These are phyloP conservation scores for Botryotinia narcissicola DNA, from an alignment of 2,329 filamentous ascomycete genomes.

Conservation along the genomic window DNA sequence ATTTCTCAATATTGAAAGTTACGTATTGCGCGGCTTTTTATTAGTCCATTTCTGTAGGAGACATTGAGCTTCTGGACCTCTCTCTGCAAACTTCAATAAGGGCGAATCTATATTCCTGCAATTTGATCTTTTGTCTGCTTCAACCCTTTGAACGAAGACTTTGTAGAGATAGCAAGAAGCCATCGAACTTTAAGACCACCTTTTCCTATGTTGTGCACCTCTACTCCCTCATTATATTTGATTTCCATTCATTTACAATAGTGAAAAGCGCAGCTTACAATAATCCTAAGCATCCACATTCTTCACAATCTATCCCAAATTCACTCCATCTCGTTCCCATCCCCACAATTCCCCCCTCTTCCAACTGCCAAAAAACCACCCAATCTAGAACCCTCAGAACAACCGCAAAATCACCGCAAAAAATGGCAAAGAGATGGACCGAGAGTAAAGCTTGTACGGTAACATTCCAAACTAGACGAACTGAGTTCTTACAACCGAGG, in stretches of 20 bases:
- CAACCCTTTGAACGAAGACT: too few species aligned
- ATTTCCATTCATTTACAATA: too few species aligned
- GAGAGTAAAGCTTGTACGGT: not conserved
- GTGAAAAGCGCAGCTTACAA: too few species aligned
- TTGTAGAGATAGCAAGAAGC: too few species aligned
- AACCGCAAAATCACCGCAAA: not conserved
- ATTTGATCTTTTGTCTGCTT: too few species aligned
- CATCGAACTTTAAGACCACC: too few species aligned
- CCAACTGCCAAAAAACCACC: not conserved
- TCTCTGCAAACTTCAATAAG: not conserved
- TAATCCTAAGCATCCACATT: not conserved
- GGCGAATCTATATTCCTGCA: not conserved
- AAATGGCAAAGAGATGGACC: not conserved
- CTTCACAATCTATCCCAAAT: not conserved
- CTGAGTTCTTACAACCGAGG: conserved; percentile 5
- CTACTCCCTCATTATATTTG: too few species aligned
- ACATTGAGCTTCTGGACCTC: not conserved
- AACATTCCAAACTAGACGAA: conserved; percentile 3
- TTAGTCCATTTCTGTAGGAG: not conserved
- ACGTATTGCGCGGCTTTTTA: not conserved
- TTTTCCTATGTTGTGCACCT: too few species aligned
- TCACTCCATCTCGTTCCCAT: not conserved
- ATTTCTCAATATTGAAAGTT: not conserved
- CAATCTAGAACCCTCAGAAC: not conserved
- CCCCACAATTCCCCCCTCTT: not conserved